Evolutionary conservation across 345 rosid genomes (phyloP), one percentile per base, ranked within the genome.

Genomic region (Eucalyptus polyanthemos): DNA sequence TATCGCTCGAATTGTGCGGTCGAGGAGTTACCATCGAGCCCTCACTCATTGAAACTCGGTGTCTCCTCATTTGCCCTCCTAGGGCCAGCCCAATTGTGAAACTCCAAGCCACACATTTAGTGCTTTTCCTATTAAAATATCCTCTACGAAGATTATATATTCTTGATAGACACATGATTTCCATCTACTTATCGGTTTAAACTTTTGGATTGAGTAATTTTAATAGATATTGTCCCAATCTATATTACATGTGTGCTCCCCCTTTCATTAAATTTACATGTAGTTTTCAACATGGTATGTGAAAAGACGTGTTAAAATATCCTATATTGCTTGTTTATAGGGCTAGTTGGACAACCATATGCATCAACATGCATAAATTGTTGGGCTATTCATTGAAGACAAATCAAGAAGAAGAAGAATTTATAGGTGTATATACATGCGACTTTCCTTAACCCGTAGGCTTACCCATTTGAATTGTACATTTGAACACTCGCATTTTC

Each of bases 171-270:
- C 2, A 34, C 11, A 11, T 17, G 14, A 11, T 9, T 9, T 34
- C 40, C 7, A 34, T 34, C 3, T 9, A 9, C 7, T 2, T 34
- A 69, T 69, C 1, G 0, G 0, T 1, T 69, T 69, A 31, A 31
- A 69, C 0, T 69, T 69, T 31, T 8, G 24, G 3, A 17, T 31
- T 9, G 7, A 69, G 10, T 19, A 67, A 31, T 67, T 34, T 21
- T 34, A 34, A 34, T 21, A 72, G 12, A 72, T 37, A 17, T 5
- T 10, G 7, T 6, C 14, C 2, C 2, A 17, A 19, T 19, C 11
- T 72, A 19, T 72, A 19, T 72, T 17, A 22, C 45, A 72, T 10
- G 45, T 21, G 14, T 10, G 7, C 45, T 37, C 3, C 27, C 27
- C 6, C 2, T 11, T 37, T 72, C 45, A 19, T 72, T 17, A 72